Percentiles rank a stretch among this genome's conserved stretches.
Evolutionary conservation across 129 eudicot genomes (phyloP).

Genomic region (Flaveria sonorensis): DNA sequence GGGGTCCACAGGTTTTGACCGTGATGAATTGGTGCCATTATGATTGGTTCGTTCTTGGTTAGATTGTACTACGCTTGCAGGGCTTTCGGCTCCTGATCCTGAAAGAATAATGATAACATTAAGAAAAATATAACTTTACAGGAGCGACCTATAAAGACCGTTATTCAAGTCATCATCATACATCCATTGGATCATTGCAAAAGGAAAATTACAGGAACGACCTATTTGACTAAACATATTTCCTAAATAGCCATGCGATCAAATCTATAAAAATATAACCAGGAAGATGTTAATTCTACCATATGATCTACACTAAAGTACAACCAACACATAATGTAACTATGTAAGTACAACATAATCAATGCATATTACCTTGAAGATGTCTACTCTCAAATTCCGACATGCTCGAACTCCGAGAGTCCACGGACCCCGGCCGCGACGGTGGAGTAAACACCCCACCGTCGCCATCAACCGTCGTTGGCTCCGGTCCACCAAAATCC

Average conservation of each 20-base stretch:
- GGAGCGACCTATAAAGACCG: no score
- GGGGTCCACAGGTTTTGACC: slow-evolving; percentile 38
- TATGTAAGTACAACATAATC: no score
- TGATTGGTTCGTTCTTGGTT: slow-evolving; percentile 43
- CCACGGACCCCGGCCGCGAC: slow-evolving; percentile 59
- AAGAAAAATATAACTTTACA: no score
- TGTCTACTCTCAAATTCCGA: slow-evolving; percentile 62
- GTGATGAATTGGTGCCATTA: slow-evolving; percentile 39
- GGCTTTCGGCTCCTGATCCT: slow-evolving; percentile 67
- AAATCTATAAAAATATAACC: not conserved
- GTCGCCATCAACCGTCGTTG: slow-evolving; percentile 23
- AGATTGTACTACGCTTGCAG: slow-evolving; percentile 51
- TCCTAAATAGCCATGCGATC: not conserved
- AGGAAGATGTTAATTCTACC: no score
- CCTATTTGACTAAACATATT: not conserved
- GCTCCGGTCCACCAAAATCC: slow-evolving; percentile 33
- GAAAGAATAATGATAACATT: slow-evolving; percentile 13
- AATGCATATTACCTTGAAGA: slow-evolving; percentile 49
- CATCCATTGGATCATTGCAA: no score
- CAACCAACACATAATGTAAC: not conserved
- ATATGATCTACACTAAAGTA: no score
- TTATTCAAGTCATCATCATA: no score
- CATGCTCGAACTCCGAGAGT: slow-evolving; percentile 66
- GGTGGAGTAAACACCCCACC: slow-evolving; percentile 27
- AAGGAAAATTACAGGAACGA: not conserved